Conservation (phyloP, 495 filamentous ascomycete genomes). For the Penicillium subrubescens region DNA sequence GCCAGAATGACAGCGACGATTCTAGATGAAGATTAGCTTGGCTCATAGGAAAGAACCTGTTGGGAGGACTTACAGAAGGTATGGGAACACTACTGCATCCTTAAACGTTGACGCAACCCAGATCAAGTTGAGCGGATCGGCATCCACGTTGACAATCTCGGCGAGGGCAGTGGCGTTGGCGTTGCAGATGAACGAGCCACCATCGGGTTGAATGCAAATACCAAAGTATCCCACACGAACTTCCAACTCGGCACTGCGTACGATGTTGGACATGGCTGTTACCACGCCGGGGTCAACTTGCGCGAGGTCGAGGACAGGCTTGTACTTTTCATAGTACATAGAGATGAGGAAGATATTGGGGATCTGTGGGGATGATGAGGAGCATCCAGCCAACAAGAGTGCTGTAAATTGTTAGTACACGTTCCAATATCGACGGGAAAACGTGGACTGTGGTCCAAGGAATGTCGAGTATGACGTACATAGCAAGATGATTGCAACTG, state of each 20-base stretch:
- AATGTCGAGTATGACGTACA: constrained; percentile 61
- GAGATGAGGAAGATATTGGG: constrained; percentile 72
- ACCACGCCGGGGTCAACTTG: constrained; percentile 86
- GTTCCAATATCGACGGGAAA: constrained; percentile 16
- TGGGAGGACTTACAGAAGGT: constrained; percentile 57
- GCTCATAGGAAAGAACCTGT: neutral
- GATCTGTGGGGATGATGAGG: constrained; percentile 67
- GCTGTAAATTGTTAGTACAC: constrained; percentile 45
- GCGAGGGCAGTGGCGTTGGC: constrained; percentile 69
- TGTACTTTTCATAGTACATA: constrained; percentile 67
- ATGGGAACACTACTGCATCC: constrained; percentile 70
- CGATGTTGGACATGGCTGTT: constrained; percentile 64
- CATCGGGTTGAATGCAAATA: constrained; percentile 65
- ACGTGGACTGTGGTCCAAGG: neutral
- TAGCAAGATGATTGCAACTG: constrained; percentile 88
- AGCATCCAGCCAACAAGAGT: constrained; percentile 68
- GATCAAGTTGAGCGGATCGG: constrained; percentile 71
- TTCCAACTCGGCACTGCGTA: constrained; percentile 62
- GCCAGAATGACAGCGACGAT: constrained; percentile 72
- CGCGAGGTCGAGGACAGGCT: constrained; percentile 62
- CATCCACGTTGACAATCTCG: constrained; percentile 62
- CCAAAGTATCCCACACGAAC: constrained; percentile 75
- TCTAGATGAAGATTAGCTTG: constrained; percentile 33
- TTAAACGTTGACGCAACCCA: constrained; percentile 76
- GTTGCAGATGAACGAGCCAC: constrained; percentile 65